These are phyloP conservation scores for Umbelopsis isabellina DNA, from an alignment of 192 early-diverging fungal genomes.

Conservation along the genomic window DNA sequence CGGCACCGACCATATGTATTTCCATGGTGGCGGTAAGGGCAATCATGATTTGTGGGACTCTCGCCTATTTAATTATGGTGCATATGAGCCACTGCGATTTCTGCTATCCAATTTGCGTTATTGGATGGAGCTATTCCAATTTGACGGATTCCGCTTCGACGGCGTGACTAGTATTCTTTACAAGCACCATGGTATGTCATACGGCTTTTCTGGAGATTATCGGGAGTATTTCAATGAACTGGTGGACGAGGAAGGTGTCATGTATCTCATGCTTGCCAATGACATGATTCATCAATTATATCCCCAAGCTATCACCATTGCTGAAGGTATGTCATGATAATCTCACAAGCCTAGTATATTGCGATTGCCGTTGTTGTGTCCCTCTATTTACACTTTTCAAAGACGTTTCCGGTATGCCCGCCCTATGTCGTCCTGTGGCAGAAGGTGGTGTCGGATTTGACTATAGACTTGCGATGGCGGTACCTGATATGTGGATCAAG, in stretches of 20 bases:
- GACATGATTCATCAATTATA: constrained; percentile 82
- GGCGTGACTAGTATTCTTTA: constrained; percentile 98
- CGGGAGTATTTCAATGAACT: constrained; percentile 90
- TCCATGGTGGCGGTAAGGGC: constrained; percentile 87
- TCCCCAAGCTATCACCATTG: constrained; percentile 83
- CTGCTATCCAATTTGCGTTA: constrained; percentile 93
- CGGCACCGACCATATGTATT: constrained; percentile 95
- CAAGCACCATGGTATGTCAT: constrained; percentile 91
- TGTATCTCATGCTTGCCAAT: constrained; percentile 93
- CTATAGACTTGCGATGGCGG: constrained; percentile 94
- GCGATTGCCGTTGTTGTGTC: neutral
- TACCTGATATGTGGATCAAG: constrained; percentile 99
- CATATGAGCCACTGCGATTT: constrained; percentile 91
- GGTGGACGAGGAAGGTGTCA: constrained; percentile 84
- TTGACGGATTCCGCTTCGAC: constrained; percentile 99
- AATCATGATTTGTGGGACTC: constrained; percentile 93
- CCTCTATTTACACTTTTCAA: neutral
- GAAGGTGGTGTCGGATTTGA: constrained; percentile 98
- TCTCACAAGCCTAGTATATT: neutral
- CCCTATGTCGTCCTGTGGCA: constrained; percentile 79
- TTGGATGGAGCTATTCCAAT: constrained; percentile 87
- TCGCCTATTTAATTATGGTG: constrained; percentile 94
- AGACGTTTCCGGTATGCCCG: constrained; percentile 99
- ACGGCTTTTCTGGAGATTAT: constrained; percentile 92
- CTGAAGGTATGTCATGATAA: constrained; percentile 68